A percentile compares a stretch with the other conserved stretches of the same genome.
These are phyloP conservation scores for Plasmodium coatneyi DNA, from an alignment of 169 alveolate genomes.

Conservation along the genomic window DNA sequence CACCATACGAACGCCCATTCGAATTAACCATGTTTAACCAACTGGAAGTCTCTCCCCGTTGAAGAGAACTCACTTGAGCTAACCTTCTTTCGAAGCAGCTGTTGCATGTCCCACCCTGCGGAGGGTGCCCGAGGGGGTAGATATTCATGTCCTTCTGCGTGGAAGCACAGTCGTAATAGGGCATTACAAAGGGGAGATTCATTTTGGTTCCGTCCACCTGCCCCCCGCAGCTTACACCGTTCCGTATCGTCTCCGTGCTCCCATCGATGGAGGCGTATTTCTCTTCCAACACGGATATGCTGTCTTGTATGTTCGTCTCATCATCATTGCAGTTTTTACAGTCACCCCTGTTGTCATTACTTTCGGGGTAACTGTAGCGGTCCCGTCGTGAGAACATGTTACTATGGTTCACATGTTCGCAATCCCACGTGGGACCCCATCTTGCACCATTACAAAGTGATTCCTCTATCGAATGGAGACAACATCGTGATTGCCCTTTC, in stretches of 20 bases:
- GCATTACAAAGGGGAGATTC: neutral
- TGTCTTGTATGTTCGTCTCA: conserved; percentile 34
- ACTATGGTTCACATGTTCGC: neutral
- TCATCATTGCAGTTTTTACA: neutral
- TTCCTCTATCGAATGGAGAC: neutral
- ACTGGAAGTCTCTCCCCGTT: neutral
- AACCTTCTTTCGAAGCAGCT: neutral
- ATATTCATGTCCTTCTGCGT: neutral
- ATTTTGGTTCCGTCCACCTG: neutral
- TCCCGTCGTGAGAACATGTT: neutral
- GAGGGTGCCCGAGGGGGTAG: neutral
- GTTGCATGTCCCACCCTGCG: neutral
- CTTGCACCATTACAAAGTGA: neutral
- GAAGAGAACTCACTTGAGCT: neutral
- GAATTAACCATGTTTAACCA: neutral
- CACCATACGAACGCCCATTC: neutral
- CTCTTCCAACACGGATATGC: conserved; percentile 9
- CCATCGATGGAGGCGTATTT: neutral
- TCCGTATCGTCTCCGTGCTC: conserved; percentile 24
- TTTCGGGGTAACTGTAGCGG: neutral
- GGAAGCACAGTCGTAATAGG: neutral
- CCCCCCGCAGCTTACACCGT: neutral
- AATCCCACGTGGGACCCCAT: neutral
- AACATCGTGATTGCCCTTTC: neutral
- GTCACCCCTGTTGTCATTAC: neutral